These are phyloP conservation scores for Camellia sinensis DNA, from an alignment of 148 eudicot species.

Conservation along the genomic window DNA sequence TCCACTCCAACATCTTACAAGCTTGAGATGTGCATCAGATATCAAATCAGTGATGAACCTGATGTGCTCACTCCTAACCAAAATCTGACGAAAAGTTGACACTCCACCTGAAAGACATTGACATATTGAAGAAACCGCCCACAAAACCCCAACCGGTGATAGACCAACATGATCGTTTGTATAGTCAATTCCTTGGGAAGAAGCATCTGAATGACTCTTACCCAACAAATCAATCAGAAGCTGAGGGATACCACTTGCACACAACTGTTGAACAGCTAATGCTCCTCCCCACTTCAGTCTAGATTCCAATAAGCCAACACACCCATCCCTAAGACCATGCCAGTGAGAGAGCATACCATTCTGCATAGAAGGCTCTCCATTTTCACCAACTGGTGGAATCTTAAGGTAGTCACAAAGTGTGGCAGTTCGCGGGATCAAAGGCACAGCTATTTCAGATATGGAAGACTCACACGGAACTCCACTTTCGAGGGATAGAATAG, in stretches of 20 bases:
- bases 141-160: constrained; percentile 81
- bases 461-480: constrained; percentile 50
- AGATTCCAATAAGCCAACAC: constrained; percentile 77
- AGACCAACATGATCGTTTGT: constrained; percentile 53
- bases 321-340: constrained; percentile 93
- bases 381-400: constrained; percentile 34
- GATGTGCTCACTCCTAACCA: constrained; percentile 65
- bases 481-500: constrained; percentile 72
- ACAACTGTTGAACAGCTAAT: constrained; percentile 80
- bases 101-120: constrained; percentile 93
- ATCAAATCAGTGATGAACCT: constrained; percentile 62
- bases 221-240: constrained; percentile 67
- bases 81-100: constrained; percentile 66
- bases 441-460: constrained; percentile 66
- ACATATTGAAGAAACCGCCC: constrained; percentile 84
- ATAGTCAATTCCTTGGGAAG: constrained; percentile 36
- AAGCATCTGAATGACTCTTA: constrained; percentile 32
- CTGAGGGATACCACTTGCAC: constrained; percentile 96
- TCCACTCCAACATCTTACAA: constrained; percentile 69
- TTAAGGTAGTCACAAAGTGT: constrained; percentile 77
- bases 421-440: constrained; percentile 76
- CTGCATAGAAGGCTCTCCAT: constrained; percentile 24
- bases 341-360: constrained; percentile 71
- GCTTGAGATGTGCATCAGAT: constrained; percentile 72
- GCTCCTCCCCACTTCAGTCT: constrained; percentile 91